Evolutionary conservation across 1,139 yeast species (phyloP).

Genomic region (Yamadazyma mexicana): DNA sequence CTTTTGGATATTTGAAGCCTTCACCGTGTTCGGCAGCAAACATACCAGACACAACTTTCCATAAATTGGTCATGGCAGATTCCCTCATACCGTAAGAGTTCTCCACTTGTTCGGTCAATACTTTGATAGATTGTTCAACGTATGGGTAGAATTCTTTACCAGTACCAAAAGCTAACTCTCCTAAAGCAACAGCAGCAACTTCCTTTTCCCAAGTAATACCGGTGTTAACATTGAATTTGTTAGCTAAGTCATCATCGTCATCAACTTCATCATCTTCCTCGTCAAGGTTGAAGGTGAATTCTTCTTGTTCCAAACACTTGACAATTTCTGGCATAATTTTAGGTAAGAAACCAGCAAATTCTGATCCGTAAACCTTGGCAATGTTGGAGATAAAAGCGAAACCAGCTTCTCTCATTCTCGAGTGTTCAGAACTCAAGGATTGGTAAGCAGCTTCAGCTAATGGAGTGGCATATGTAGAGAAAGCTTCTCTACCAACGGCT

Average conservation of each 20-base stretch:
- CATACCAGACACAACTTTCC: slow-evolving; percentile 80
- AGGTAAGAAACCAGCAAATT: slow-evolving; percentile 83
- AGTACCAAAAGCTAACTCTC: slow-evolving; percentile 86
- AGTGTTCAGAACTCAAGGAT: slow-evolving; percentile 73
- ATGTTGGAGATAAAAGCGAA: slow-evolving; percentile 92
- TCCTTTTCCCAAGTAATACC: slow-evolving; percentile 97
- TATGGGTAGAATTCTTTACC: slow-evolving; percentile 77
- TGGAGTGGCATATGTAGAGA: slow-evolving; percentile 83
- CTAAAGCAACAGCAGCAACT: slow-evolving; percentile 90
- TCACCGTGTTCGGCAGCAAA: slow-evolving; percentile 56
- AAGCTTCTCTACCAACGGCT: slow-evolving; percentile 91
- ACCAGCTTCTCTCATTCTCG: slow-evolving; percentile 91
- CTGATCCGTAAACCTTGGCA: slow-evolving; percentile 92
- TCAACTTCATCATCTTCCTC: slow-evolving; percentile 38
- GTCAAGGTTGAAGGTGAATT: slow-evolving; percentile 55
- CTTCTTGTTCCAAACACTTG: slow-evolving; percentile 82
- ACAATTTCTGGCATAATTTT: slow-evolving; percentile 82
- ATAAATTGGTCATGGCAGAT: slow-evolving; percentile 77
- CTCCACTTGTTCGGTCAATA: slow-evolving; percentile 70
- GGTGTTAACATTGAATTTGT: slow-evolving; percentile 81
- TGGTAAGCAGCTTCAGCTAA: slow-evolving; percentile 85
- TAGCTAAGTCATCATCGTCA: slow-evolving; percentile 60
- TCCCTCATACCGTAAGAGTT: slow-evolving; percentile 92
- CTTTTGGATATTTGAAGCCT: slow-evolving; percentile 62
- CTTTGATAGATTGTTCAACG: slow-evolving; percentile 68